phyloP scores from a whole-genome alignment of 2,329 filamentous ascomycete genomes.

The Daldinia sp. region DNA sequence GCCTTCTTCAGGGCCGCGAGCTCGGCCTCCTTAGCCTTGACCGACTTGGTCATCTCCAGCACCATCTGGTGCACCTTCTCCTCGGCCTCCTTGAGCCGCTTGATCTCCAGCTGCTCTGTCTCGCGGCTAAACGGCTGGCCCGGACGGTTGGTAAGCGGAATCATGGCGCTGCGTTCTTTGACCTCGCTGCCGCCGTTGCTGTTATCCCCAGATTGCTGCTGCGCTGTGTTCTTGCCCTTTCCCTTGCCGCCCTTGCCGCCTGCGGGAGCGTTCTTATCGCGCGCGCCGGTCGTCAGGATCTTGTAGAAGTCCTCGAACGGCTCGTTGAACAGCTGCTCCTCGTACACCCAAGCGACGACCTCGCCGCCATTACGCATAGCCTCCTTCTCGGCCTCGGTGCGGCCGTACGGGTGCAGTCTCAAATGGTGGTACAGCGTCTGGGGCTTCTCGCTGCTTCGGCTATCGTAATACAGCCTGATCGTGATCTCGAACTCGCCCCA shows the following conservation, averaged over 20 bases:
- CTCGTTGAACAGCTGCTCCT: conserved; percentile 97
- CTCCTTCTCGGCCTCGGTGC: conserved; percentile 79
- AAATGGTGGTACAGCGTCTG: conserved; percentile 96
- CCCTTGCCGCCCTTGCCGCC: conserved; percentile 68
- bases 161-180: conserved; percentile 76
- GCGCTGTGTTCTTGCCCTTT: conserved; percentile 59
- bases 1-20: conserved; percentile 71
- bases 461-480: conserved; percentile 92
- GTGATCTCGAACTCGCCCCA: conserved; percentile 99
- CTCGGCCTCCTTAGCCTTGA: conserved; percentile 73
- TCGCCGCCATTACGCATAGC: conserved; percentile 70
- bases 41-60: conserved; percentile 68
- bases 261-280: conserved; percentile 59
- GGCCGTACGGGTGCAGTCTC: conserved; percentile 89
- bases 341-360: conserved; percentile 84
- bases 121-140: conserved; percentile 80
- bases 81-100: conserved; percentile 72
- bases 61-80: conserved; percentile 72
- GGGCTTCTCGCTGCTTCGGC: conserved; percentile 90
- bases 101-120: conserved; percentile 73
- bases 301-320: conserved; percentile 94
- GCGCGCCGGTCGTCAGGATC: conserved; percentile 80
- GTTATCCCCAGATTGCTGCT: conserved; percentile 2
- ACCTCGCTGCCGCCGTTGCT: conserved; percentile 54
- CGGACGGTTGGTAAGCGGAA: conserved; percentile 75